Evolutionary conservation across 2,329 filamentous ascomycete genomes (phyloP).

Genomic region (Sporothrix mexicana): DNA sequence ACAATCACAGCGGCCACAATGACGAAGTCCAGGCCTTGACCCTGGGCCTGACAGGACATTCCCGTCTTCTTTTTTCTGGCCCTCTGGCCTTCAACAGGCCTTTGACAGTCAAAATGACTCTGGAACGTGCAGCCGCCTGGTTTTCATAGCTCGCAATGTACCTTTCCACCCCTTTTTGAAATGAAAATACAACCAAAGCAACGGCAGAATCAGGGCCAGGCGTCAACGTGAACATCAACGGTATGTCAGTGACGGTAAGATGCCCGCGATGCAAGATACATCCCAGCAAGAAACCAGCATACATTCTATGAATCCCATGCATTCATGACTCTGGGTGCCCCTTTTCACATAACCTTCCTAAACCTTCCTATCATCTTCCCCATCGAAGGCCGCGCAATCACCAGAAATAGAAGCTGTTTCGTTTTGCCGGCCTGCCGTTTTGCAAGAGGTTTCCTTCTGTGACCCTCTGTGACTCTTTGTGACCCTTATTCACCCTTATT

Average conservation of each 20-base stretch:
- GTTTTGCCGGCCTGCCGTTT: constrained; percentile 12
- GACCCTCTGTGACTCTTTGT: background rate
- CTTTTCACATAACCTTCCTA: background rate
- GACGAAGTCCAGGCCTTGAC: background rate
- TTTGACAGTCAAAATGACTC: background rate
- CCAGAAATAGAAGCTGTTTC: constrained; percentile 22
- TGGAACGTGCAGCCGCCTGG: background rate
- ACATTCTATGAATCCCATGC: background rate
- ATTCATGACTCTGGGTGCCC: background rate
- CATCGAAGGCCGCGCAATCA: background rate
- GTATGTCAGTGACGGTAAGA: background rate
- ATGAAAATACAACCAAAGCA: constrained; percentile 18
- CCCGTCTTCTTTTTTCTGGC: background rate
- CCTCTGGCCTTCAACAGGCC: no score
- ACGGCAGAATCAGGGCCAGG: background rate
- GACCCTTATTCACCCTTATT: background rate
- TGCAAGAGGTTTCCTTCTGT: background rate
- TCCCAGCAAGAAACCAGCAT: constrained; percentile 8
- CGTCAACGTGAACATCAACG: background rate
- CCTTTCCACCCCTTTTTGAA: constrained; percentile 13
- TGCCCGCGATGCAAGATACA: background rate
- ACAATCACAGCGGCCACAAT: background rate
- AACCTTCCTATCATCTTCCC: background rate
- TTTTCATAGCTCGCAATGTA: background rate
- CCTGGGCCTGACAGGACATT: background rate